Evolutionary conservation across 2,329 filamentous ascomycete genomes (phyloP).

Genomic region (Sporothrix brunneoviolacea): DNA sequence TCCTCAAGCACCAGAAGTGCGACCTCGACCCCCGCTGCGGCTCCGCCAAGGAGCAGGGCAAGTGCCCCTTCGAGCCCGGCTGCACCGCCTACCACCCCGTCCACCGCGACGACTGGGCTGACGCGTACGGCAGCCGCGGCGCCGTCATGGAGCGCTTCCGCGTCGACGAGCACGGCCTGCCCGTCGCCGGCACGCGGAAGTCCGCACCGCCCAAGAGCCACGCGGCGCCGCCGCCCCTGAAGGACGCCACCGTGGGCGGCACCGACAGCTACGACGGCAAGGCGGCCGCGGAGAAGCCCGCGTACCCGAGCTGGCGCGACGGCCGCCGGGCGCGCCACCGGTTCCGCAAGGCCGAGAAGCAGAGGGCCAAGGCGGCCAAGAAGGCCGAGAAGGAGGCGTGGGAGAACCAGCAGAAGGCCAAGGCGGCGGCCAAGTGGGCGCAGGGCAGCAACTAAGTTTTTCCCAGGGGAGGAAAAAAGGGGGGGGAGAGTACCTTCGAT

Average conservation of each 20-base stretch:
- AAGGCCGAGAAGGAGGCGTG: not conserved
- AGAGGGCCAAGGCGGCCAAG: not conserved
- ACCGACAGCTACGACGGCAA: not conserved
- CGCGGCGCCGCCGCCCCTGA: not conserved
- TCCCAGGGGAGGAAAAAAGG: too few relatives aligned
- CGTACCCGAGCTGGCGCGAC: too few relatives aligned
- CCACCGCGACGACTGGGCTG: not conserved
- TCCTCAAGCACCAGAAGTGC: constrained; percentile 1
- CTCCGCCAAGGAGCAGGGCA: not conserved
- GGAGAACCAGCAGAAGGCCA: not conserved
- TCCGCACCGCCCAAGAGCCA: not conserved
- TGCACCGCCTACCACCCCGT: constrained; percentile 6
- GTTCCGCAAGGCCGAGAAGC: not conserved
- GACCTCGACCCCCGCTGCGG: not conserved
- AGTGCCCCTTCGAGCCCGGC: constrained; percentile 7
- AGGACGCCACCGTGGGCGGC: not conserved
- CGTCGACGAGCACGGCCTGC: not conserved
- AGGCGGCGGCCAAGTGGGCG: not conserved
- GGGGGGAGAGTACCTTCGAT: too few relatives aligned
- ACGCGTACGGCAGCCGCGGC: too few relatives aligned
- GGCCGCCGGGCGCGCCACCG: not conserved
- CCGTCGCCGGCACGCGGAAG: not conserved
- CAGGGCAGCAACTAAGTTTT: not conserved
- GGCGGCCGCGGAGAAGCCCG: not conserved
- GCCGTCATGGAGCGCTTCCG: not conserved